phyloP scores from a whole-genome alignment of 208 protist genomes.

The Entamoeba invadens region DNA sequence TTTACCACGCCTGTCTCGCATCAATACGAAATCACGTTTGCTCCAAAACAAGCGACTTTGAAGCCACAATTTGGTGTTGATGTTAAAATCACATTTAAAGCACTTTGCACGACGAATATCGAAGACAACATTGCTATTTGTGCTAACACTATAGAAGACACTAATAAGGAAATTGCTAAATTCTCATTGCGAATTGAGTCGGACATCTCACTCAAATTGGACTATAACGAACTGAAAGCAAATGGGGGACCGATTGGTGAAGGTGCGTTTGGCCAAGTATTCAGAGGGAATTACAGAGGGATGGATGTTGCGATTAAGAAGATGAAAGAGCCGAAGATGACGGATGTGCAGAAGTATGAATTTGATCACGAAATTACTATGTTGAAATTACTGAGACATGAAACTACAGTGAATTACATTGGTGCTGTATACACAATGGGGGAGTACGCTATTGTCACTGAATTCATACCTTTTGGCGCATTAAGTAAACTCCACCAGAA shows the following conservation, averaged over 20 bases:
- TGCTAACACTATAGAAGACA: neutral
- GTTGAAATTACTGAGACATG: constrained; percentile 28
- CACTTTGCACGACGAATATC: neutral
- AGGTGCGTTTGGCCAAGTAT: constrained; percentile 19
- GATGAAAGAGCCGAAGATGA: neutral
- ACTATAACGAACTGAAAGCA: neutral
- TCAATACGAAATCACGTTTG: neutral
- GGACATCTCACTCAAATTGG: neutral
- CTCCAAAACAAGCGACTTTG: neutral
- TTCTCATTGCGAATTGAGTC: neutral
- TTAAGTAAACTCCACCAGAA: constrained; percentile 5
- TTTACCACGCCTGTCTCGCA: neutral
- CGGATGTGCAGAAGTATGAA: constrained; percentile 1
- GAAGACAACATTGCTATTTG: neutral
- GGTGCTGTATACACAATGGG: constrained; percentile 34
- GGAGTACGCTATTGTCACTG: constrained; percentile 40
- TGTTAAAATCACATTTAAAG: neutral
- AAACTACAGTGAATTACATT: constrained; percentile 45
- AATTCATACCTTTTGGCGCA: constrained; percentile 31
- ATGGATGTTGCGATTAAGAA: constrained; percentile 31
- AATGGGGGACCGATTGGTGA: constrained; percentile 9
- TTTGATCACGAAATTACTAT: constrained; percentile 35
- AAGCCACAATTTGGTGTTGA: neutral
- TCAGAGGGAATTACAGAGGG: constrained; percentile 12
- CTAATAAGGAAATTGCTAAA: neutral